Percentiles rank a stretch among this genome's conserved stretches.
phyloP scores from a whole-genome alignment of 371 early-diverging fungal genomes.

The Phascolomyces articulosus region DNA sequence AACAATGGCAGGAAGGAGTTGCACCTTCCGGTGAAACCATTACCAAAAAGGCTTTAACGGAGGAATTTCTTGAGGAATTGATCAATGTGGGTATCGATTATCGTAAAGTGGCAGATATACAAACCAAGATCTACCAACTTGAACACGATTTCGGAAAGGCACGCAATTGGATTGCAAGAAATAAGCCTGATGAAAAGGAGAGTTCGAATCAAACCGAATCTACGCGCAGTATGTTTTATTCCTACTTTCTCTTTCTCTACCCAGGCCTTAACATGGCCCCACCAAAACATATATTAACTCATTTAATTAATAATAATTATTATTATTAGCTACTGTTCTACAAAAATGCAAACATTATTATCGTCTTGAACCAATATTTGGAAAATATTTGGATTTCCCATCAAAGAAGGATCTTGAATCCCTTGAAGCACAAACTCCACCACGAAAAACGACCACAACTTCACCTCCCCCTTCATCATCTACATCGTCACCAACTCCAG shows the following conservation, averaged over 20 bases:
- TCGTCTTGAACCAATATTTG: not conserved
- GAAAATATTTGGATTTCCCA: not conserved
- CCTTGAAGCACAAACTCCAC: not conserved
- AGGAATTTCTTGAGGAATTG: not conserved
- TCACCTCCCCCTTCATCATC: too few species aligned
- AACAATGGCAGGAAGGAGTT: not conserved
- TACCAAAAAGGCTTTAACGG: not conserved
- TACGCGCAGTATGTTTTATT: not conserved
- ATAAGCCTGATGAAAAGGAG: not conserved
- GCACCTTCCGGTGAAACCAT: not conserved
- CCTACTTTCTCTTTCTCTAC: too few species aligned
- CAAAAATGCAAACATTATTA: constrained; percentile 6
- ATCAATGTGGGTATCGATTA: not conserved
- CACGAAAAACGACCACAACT: not conserved
- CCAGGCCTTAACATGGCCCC: too few species aligned
- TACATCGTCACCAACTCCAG: too few species aligned
- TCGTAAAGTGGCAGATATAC: not conserved
- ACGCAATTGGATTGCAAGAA: not conserved
- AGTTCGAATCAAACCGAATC: not conserved
- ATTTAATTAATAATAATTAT: not conserved
- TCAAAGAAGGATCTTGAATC: not conserved
- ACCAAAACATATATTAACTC: too few species aligned
- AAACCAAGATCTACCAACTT: not conserved
- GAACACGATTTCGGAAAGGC: constrained; percentile 4
- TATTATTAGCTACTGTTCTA: not conserved